These are phyloP conservation scores for Luzula sylvatica DNA, from an alignment of 176 grass and related monocot species.

Conservation along the genomic window DNA sequence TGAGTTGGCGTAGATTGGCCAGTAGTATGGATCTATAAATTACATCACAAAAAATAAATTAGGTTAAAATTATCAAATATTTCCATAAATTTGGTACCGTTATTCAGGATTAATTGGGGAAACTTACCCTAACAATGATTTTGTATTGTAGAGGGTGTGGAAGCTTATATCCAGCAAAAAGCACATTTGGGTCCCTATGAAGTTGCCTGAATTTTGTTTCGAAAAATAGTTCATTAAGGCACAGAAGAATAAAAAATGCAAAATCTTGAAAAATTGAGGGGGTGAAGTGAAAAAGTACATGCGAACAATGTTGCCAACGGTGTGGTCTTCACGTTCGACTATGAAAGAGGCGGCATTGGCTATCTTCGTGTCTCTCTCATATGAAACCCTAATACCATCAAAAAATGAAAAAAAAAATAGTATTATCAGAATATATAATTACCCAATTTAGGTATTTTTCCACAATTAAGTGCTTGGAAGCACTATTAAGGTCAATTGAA, in stretches of 20 bases:
- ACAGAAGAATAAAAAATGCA: not conserved
- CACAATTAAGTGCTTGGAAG: not conserved
- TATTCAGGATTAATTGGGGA: constrained; percentile 1
- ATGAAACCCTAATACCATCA: constrained; percentile 30
- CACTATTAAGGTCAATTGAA: not conserved
- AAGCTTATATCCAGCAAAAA: constrained; percentile 47
- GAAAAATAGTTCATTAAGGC: not conserved
- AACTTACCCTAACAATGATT: constrained; percentile 38
- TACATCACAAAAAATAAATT: constrained; percentile 1
- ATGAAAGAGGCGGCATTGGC: constrained; percentile 41
- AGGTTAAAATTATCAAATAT: not conserved
- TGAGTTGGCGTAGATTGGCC: constrained; percentile 40
- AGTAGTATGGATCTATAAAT: constrained; percentile 28
- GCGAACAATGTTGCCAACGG: constrained; percentile 40
- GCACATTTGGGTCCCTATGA: constrained; percentile 46
- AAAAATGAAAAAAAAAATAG: not conserved
- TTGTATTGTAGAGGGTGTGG: constrained; percentile 50
- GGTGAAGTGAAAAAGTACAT: constrained; percentile 19
- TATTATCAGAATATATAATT: not conserved
- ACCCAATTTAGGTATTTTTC: not conserved
- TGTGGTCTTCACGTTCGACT: constrained; percentile 44
- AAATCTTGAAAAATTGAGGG: not conserved
- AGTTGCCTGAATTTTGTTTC: constrained; percentile 30
- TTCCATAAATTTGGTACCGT: constrained; percentile 9
- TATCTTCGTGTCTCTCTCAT: constrained; percentile 53